Percentiles rank a stretch among this genome's conserved stretches.
Conservation (phyloP, 2,329 filamentous ascomycete genomes). For the Hymenoscyphus fraxineus region DNA sequence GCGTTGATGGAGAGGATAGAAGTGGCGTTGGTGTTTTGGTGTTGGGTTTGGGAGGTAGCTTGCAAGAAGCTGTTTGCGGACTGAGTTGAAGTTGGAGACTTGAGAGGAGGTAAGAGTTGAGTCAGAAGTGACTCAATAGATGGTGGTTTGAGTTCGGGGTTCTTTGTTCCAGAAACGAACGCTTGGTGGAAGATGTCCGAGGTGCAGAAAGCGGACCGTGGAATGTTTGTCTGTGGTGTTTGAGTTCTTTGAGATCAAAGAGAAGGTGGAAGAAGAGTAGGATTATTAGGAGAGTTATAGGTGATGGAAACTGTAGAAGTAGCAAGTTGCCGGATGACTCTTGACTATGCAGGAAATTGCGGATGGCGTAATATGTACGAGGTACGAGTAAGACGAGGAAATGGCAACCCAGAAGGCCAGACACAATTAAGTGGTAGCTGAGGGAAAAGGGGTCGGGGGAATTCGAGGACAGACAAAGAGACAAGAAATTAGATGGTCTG, state of each 20-base stretch:
- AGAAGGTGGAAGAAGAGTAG: constrained; percentile 12
- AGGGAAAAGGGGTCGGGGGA: background rate
- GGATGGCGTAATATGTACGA: background rate
- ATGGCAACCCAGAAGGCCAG: constrained; percentile 16
- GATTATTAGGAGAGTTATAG: constrained; percentile 16
- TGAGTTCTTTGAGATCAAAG: background rate
- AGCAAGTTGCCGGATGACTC: constrained; percentile 26
- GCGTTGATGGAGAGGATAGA: constrained; percentile 13
- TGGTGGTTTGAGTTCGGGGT: background rate
- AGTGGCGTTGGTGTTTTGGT: constrained; percentile 2
- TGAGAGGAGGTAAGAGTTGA: background rate
- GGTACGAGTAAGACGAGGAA: constrained; percentile 15
- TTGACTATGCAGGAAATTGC: background rate
- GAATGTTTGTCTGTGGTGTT: background rate
- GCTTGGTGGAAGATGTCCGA: background rate
- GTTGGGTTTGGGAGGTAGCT: background rate
- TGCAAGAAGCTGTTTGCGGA: background rate
- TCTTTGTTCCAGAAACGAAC: constrained; percentile 9
- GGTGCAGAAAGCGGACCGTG: background rate
- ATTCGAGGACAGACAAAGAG: constrained; percentile 17
- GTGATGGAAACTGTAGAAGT: constrained; percentile 23
- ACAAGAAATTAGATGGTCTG: constrained; percentile 2
- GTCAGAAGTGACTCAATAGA: constrained; percentile 10
- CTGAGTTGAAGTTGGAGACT: constrained; percentile 7
- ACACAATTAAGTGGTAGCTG: constrained; percentile 26